These are phyloP conservation scores for Suhomyces faveliae DNA, from an alignment of 805 yeast species.

Conservation along the genomic window DNA sequence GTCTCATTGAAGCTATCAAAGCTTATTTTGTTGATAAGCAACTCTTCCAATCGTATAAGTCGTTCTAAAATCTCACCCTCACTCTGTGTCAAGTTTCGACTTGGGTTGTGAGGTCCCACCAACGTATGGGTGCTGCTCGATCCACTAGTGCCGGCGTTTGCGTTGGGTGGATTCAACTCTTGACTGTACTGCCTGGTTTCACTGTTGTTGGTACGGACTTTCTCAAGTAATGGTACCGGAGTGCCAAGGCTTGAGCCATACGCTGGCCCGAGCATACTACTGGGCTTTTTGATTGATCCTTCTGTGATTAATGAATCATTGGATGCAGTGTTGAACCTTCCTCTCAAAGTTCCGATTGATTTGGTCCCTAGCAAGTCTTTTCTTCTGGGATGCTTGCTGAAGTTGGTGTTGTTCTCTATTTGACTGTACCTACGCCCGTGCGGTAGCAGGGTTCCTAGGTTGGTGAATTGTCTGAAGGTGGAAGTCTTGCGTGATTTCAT, in stretches of 20 bases:
- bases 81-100: slow-evolving; percentile 2
- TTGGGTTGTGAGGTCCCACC: background rate
- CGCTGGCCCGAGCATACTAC: background rate
- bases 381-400: slow-evolving; percentile 2
- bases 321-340: slow-evolving; percentile 36
- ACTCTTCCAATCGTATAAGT: slow-evolving; percentile 16
- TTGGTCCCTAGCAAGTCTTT: slow-evolving; percentile 22
- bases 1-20: slow-evolving; percentile 6
- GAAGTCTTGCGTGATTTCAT: slow-evolving; percentile 29
- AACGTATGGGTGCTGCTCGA: background rate
- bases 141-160: background rate
- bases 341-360: slow-evolving; percentile 33
- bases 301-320: slow-evolving; percentile 39
- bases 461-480: slow-evolving; percentile 9
- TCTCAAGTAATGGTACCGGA: slow-evolving; percentile 8
- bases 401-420: slow-evolving; percentile 12
- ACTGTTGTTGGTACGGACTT: slow-evolving; percentile 14
- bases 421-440: slow-evolving; percentile 14
- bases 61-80: slow-evolving; percentile 16
- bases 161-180: background rate
- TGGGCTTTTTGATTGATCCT: background rate
- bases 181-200: slow-evolving; percentile 4
- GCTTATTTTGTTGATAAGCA: slow-evolving; percentile 3
- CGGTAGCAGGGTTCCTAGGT: background rate
- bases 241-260: background rate